phyloP scores from a whole-genome alignment of 306 rosid genomes.

The Elaeagnus macrophylla region DNA sequence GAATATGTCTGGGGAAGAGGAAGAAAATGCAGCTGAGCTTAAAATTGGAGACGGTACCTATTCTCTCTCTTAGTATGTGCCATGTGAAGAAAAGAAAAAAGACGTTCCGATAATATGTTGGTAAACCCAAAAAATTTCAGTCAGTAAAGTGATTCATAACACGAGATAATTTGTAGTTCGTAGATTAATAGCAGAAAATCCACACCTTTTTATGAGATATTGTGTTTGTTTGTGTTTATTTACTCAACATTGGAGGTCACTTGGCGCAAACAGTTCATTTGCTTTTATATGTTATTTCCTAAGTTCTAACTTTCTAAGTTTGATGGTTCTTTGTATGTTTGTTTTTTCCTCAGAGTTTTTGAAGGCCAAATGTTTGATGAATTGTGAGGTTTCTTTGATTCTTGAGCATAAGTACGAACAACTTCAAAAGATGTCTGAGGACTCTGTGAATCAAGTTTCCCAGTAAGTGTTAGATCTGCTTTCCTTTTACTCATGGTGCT shows the following conservation, averaged over 20 bases:
- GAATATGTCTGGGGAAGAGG: slow-evolving; percentile 86
- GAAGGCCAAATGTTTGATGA: slow-evolving; percentile 95
- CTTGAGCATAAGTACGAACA: slow-evolving; percentile 94
- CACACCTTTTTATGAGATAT: too few relatives aligned
- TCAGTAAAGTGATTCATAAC: too few relatives aligned
- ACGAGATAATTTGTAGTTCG: too few relatives aligned
- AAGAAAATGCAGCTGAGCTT: slow-evolving; percentile 93
- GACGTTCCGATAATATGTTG: not conserved
- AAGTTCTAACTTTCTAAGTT: not conserved
- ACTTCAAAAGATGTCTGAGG: slow-evolving; percentile 90
- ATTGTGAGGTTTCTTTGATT: slow-evolving; percentile 89
- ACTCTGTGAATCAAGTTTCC: slow-evolving; percentile 81
- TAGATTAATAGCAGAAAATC: too few relatives aligned
- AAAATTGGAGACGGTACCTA: slow-evolving; percentile 82
- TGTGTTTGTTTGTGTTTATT: too few relatives aligned
- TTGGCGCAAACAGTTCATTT: too few relatives aligned
- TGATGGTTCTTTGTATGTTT: slow-evolving; percentile 1
- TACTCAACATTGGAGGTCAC: too few relatives aligned
- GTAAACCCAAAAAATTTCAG: not conserved
- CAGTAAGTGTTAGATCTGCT: slow-evolving; percentile 43
- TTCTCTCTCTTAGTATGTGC: not conserved
- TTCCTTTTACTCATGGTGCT: not conserved
- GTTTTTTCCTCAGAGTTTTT: slow-evolving; percentile 51
- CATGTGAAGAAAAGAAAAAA: not conserved
- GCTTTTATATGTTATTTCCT: too few relatives aligned